These are phyloP conservation scores for Xylariomycetidae sp. DNA, from an alignment of 2,329 filamentous ascomycete genomes.

Conservation along the genomic window DNA sequence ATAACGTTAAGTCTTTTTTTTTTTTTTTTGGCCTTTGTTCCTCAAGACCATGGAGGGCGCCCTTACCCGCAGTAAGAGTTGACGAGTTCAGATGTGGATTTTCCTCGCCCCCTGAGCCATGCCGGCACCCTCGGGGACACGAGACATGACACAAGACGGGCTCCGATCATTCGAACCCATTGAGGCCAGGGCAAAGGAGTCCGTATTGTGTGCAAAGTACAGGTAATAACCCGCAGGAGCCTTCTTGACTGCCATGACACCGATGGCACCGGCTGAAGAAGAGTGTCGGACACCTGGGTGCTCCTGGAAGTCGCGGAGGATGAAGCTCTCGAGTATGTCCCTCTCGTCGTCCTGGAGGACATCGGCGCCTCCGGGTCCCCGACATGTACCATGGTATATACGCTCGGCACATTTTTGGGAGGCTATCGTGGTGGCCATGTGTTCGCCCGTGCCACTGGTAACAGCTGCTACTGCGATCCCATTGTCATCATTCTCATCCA, in stretches of 20 bases:
- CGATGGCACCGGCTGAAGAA: slow-evolving; percentile 81
- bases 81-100: slow-evolving; percentile 29
- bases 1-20: no score
- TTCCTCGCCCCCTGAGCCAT: slow-evolving; percentile 54
- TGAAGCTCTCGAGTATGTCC: slow-evolving; percentile 67
- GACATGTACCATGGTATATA: slow-evolving; percentile 67
- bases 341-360: slow-evolving; percentile 72
- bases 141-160: slow-evolving; percentile 84
- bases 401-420: slow-evolving; percentile 82
- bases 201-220: slow-evolving; percentile 95
- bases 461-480: slow-evolving; percentile 72
- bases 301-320: slow-evolving; percentile 85
- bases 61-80: no score
- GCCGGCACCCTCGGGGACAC: slow-evolving; percentile 48
- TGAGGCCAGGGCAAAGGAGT: slow-evolving; percentile 79
- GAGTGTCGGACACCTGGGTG: slow-evolving; percentile 81
- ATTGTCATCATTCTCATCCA: slow-evolving; percentile 64
- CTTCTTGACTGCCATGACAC: slow-evolving; percentile 87
- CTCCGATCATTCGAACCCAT: slow-evolving; percentile 75
- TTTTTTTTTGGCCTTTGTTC: no score
- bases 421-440: slow-evolving; percentile 94
- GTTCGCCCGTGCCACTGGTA: slow-evolving; percentile 92
- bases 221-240: slow-evolving; percentile 70
- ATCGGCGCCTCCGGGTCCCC: slow-evolving; percentile 55
- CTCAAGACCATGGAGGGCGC: no score